These are phyloP conservation scores for Usnea hakonensis DNA, from an alignment of 495 filamentous ascomycete genomes.

Conservation along the genomic window DNA sequence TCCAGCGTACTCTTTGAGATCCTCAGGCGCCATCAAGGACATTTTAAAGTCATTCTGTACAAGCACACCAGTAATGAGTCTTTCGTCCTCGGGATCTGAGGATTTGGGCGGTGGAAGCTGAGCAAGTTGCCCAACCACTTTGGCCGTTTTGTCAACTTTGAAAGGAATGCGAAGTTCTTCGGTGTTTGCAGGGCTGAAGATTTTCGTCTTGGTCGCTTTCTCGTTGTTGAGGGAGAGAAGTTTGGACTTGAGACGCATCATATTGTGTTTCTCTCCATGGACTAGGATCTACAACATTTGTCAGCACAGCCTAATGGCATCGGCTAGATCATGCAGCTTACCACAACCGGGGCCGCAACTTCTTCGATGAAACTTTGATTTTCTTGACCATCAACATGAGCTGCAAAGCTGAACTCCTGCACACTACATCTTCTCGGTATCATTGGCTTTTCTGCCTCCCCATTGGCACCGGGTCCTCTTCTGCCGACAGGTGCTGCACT, in stretches of 20 bases:
- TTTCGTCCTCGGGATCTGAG: constrained; percentile 37
- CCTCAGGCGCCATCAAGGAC: constrained; percentile 91
- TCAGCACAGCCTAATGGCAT: constrained; percentile 23
- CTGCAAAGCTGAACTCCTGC: constrained; percentile 88
- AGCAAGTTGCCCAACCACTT: constrained; percentile 91
- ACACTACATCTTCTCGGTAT: constrained; percentile 86
- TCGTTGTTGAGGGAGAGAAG: constrained; percentile 80
- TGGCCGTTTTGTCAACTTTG: constrained; percentile 89
- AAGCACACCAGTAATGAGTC: constrained; percentile 76
- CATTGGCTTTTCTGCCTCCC: constrained; percentile 72
- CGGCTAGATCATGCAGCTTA: constrained; percentile 39
- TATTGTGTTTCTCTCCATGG: constrained; percentile 94
- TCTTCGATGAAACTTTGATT: constrained; percentile 94
- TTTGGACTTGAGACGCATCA: constrained; percentile 94
- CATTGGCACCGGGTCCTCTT: constrained; percentile 48
- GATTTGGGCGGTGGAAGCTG: constrained; percentile 57
- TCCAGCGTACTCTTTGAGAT: constrained; percentile 90
- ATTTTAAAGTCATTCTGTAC: constrained; percentile 97
- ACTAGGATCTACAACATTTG: constrained; percentile 64
- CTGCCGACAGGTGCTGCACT: constrained; percentile 43
- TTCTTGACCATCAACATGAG: constrained; percentile 93
- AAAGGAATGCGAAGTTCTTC: constrained; percentile 95
- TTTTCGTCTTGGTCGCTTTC: constrained; percentile 72
- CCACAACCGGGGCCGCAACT: constrained; percentile 80
- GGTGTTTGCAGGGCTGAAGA: constrained; percentile 87